Percentiles rank a stretch among this genome's conserved stretches.
Evolutionary conservation across 176 grass and related monocot species (phyloP).

Genomic region (Saccharum spontaneum): DNA sequence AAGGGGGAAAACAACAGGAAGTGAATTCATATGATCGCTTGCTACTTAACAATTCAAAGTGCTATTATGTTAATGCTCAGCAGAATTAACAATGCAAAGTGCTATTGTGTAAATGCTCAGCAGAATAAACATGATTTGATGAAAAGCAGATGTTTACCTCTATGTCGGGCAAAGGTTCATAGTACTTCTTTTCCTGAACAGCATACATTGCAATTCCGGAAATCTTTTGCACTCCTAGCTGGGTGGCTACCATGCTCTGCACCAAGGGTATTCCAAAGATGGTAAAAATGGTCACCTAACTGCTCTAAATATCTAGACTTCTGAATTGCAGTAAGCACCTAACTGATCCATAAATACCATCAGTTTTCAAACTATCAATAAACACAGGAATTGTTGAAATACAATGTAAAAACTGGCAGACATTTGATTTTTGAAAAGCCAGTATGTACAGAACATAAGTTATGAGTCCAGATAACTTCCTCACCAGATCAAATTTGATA

Average conservation of each 20-base stretch:
- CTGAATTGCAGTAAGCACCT: background rate
- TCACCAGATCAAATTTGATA: slow-evolving; percentile 82
- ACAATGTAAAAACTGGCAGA: background rate
- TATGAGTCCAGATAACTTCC: slow-evolving; percentile 17
- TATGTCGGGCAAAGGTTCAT: slow-evolving; percentile 79
- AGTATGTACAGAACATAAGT: background rate
- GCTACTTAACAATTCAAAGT: background rate
- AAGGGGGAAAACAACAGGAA: background rate
- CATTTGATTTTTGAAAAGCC: slow-evolving; percentile 4
- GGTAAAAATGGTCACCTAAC: slow-evolving; percentile 6
- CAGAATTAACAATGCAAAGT: background rate
- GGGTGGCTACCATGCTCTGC: slow-evolving; percentile 89
- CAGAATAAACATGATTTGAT: background rate
- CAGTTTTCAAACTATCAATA: background rate
- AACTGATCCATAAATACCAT: background rate
- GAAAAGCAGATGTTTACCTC: slow-evolving; percentile 50
- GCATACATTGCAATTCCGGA: slow-evolving; percentile 84
- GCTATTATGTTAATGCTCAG: background rate
- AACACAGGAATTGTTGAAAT: background rate
- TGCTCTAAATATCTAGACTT: background rate
- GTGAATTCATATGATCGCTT: background rate
- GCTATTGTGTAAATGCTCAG: background rate
- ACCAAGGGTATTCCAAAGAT: slow-evolving; percentile 33
- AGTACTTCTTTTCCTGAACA: slow-evolving; percentile 83
- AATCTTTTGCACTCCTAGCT: slow-evolving; percentile 87